Conservation (phyloP, 148 eudicot genomes). For the Cornus kousa region DNA sequence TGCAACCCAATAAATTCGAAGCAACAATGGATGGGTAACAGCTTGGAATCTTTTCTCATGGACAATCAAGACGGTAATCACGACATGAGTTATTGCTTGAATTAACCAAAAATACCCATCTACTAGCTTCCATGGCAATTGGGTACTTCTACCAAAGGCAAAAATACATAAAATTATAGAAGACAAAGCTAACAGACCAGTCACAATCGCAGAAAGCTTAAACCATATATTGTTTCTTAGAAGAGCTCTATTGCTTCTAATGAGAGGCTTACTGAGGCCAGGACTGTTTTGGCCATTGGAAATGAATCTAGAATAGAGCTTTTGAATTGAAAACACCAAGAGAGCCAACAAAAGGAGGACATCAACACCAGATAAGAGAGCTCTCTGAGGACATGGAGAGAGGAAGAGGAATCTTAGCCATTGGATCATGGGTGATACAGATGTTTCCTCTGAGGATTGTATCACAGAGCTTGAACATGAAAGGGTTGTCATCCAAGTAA, state of each 20-base stretch:
- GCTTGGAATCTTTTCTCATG: conserved; percentile 67
- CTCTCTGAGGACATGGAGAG: conserved; percentile 86
- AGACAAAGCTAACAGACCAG: conserved; percentile 35
- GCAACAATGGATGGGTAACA: conserved; percentile 47
- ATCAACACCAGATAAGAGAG: conserved; percentile 53
- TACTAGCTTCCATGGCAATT: conserved; percentile 44
- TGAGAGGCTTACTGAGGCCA: conserved; percentile 29
- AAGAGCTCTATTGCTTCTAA: conserved; percentile 12
- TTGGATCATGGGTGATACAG: conserved; percentile 35
- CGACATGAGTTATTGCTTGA: conserved; percentile 59
- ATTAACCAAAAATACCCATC: conserved; percentile 62
- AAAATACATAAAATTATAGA: conserved; percentile 38
- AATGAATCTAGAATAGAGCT: conserved; percentile 39
- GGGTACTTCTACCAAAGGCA: conserved; percentile 31
- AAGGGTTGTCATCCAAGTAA: conserved; percentile 63
- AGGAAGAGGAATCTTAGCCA: conserved; percentile 75
- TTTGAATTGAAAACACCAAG: conserved; percentile 40
- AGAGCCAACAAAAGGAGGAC: conserved; percentile 52
- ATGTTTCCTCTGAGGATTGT: conserved; percentile 18
- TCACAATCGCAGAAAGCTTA: conserved; percentile 42
- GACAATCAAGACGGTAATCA: conserved; percentile 42
- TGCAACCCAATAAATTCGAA: conserved; percentile 59
- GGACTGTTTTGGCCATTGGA: conserved; percentile 20
- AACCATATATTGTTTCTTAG: conserved; percentile 47
- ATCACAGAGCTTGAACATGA: conserved; percentile 56